Evolutionary conservation across 2,329 filamentous ascomycete species (phyloP).

Genomic region (Cladosporium sp.): DNA sequence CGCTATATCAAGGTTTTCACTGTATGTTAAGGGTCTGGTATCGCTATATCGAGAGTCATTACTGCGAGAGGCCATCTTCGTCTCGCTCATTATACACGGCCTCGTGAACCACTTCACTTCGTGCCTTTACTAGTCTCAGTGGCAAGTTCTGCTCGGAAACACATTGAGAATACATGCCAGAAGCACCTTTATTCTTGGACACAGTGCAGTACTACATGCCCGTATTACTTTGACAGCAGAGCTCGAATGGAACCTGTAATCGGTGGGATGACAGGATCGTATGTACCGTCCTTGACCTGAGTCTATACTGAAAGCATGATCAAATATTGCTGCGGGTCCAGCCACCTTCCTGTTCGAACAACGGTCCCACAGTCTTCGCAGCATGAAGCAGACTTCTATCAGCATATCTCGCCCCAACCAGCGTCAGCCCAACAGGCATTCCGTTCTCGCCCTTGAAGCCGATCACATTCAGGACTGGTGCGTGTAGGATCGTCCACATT

Average conservation of each 20-base stretch:
- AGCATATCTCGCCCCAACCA: constrained; percentile 51
- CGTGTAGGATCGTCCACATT: constrained; percentile 52
- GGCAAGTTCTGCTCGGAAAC: not conserved
- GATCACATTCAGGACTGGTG: constrained; percentile 65
- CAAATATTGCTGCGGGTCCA: constrained; percentile 8
- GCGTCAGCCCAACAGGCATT: constrained; percentile 62
- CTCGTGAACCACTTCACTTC: not conserved
- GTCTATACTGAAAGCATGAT: not conserved
- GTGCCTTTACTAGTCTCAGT: not conserved
- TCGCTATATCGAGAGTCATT: not conserved
- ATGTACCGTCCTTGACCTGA: too few species aligned
- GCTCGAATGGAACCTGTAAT: too few species aligned
- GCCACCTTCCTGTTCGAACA: constrained; percentile 45
- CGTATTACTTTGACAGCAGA: too few species aligned
- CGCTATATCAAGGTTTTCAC: not conserved
- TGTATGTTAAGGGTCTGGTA: not conserved
- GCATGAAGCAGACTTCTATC: constrained; percentile 49
- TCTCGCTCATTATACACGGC: not conserved
- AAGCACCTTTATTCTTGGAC: not conserved
- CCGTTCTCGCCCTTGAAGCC: constrained; percentile 60
- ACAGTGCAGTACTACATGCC: not conserved
- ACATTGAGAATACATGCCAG: not conserved
- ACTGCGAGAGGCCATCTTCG: not conserved
- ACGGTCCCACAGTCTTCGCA: constrained; percentile 44
- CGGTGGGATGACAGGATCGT: too few species aligned